phyloP scores from a whole-genome alignment of 768 basidiomycete species.

The Macrolepiota dolichaula region DNA sequence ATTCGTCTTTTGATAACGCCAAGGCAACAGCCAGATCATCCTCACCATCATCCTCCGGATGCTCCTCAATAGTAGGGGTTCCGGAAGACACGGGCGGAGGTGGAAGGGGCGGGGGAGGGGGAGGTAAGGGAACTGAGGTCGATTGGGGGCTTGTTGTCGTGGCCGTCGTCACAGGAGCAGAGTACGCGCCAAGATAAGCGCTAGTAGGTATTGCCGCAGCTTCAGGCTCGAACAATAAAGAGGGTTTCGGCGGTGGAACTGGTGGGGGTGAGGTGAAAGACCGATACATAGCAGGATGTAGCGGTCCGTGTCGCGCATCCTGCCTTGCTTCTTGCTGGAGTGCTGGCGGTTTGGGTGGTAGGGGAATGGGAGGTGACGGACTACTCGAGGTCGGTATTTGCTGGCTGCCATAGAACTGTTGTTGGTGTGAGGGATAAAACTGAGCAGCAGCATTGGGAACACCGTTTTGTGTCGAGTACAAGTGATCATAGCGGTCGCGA shows the following conservation, averaged over 20 bases:
- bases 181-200: constrained; percentile 11
- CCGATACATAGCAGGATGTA: constrained; percentile 5
- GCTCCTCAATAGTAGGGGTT: background rate
- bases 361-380: constrained; percentile 13
- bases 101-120: constrained; percentile 11
- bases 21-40: constrained; percentile 45
- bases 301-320: background rate
- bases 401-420: constrained; percentile 25
- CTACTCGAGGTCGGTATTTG: constrained; percentile 16
- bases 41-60: constrained; percentile 25
- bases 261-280: constrained; percentile 18
- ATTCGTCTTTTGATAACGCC: constrained; percentile 48
- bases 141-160: background rate
- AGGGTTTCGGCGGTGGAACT: constrained; percentile 13
- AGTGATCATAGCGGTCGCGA: background rate
- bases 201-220: constrained; percentile 6
- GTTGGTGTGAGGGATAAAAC: constrained; percentile 30
- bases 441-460: constrained; percentile 20
- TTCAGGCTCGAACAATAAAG: constrained; percentile 4
- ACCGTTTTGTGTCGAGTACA: constrained; percentile 12
- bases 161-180: constrained; percentile 9
- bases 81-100: constrained; percentile 10
- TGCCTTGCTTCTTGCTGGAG: constrained; percentile 8
- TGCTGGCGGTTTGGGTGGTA: constrained; percentile 9
- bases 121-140: too few relatives aligned